These are phyloP conservation scores for Karstenula rhodostoma DNA, from an alignment of 2,329 filamentous ascomycete species.

Conservation along the genomic window DNA sequence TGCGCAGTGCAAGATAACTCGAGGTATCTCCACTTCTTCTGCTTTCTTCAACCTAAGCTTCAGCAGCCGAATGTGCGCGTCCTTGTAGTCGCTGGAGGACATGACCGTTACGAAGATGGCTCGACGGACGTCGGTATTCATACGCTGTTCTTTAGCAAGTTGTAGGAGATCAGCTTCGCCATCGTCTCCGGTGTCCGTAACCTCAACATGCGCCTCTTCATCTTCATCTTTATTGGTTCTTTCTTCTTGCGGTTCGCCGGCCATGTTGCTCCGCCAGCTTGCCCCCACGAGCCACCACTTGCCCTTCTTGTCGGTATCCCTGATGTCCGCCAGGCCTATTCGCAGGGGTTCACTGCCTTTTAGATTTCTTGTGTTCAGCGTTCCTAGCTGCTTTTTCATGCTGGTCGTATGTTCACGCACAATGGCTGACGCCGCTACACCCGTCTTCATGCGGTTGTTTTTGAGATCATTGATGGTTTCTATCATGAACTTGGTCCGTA, in stretches of 20 bases:
- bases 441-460: conserved; percentile 88
- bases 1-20: conserved; percentile 86
- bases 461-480: conserved; percentile 94
- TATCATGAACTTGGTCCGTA: conserved; percentile 96
- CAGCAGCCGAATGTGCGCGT: conserved; percentile 79
- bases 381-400: conserved; percentile 88
- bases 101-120: conserved; percentile 95
- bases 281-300: conserved; percentile 99
- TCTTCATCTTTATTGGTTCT: conserved; percentile 43
- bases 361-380: conserved; percentile 72
- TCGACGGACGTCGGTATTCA: conserved; percentile 85
- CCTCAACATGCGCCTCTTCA: conserved; percentile 16
- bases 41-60: conserved; percentile 87
- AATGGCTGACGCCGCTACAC: conserved; percentile 73
- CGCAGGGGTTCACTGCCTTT: conserved; percentile 83
- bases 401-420: conserved; percentile 82
- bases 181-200: conserved; percentile 32
- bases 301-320: conserved; percentile 82
- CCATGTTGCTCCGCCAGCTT: conserved; percentile 71
- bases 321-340: conserved; percentile 82
- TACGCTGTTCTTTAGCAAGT: conserved; percentile 81
- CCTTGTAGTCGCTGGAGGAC: conserved; percentile 82
- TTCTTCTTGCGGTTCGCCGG: conserved; percentile 46
- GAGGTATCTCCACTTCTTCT: conserved; percentile 85
- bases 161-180: conserved; percentile 69